These are phyloP conservation scores for Mortierella hygrophila DNA, from an alignment of 192 early-diverging fungal genomes.

Conservation along the genomic window DNA sequence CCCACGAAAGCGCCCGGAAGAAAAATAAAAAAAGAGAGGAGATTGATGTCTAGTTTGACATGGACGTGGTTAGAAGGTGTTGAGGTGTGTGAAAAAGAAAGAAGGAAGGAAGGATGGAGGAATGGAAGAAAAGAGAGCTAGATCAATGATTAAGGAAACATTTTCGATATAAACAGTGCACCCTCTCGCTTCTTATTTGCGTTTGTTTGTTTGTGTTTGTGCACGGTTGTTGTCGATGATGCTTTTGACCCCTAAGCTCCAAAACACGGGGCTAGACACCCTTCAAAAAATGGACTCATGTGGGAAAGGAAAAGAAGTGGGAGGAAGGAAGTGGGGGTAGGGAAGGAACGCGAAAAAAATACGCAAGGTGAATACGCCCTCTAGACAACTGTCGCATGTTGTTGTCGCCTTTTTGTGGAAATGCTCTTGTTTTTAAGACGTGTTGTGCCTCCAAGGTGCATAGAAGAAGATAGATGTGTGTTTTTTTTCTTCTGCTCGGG, in stretches of 20 bases:
- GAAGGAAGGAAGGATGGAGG: too few relatives aligned
- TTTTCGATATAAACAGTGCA: not conserved
- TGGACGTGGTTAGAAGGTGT: not conserved
- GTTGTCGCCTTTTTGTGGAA: not conserved
- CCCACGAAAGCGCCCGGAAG: not conserved
- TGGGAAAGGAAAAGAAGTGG: not conserved
- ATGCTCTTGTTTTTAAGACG: not conserved
- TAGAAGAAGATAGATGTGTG: not conserved
- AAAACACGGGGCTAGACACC: conserved; percentile 1
- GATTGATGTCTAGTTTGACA: not conserved
- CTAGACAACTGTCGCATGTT: not conserved
- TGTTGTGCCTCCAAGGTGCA: not conserved
- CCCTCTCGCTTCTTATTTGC: not conserved
- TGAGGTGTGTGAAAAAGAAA: too few relatives aligned
- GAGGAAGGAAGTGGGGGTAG: not conserved
- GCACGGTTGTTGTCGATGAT: not conserved
- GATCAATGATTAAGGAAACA: not conserved
- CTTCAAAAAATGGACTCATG: not conserved
- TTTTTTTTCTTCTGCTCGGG: not conserved
- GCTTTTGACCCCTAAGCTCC: not conserved
- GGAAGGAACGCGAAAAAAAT: not conserved
- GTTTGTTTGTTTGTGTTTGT: not conserved
- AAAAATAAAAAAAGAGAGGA: not conserved
- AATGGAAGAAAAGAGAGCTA: not conserved
- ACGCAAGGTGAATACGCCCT: not conserved